A percentile compares a stretch with the other conserved stretches of the same genome.
Evolutionary conservation across 2,329 filamentous ascomycete species (phyloP).

Genomic region (Colletotrichum camelliae): DNA sequence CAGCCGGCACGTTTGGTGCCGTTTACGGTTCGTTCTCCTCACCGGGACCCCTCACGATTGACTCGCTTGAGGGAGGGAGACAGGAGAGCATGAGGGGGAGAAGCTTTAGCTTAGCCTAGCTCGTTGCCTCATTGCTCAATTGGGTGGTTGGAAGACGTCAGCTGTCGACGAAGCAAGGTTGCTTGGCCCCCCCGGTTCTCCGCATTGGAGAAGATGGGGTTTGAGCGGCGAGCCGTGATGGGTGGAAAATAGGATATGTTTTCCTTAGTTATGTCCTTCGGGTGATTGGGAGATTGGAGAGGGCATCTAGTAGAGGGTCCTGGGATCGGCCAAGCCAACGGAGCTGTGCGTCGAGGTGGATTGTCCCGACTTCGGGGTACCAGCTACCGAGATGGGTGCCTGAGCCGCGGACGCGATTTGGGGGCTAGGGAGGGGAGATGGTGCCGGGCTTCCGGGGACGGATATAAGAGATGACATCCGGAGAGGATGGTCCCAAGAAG

Average conservation of each 20-base stretch:
- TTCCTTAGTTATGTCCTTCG: background rate
- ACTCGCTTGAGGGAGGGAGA: background rate
- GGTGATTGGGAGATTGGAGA: constrained; percentile 6
- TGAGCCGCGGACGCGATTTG: background rate
- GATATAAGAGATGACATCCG: background rate
- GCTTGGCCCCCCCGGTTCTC: background rate
- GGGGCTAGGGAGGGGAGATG: background rate
- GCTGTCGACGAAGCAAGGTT: constrained; percentile 3
- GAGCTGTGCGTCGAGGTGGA: background rate
- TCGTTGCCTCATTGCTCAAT: background rate
- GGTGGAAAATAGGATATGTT: constrained; percentile 2
- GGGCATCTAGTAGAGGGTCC: background rate
- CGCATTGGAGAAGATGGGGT: background rate
- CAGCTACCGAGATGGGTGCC: background rate
- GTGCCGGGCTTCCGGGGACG: background rate
- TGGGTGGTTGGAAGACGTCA: background rate
- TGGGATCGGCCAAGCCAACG: background rate
- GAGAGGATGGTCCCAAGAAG: background rate
- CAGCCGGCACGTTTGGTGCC: background rate
- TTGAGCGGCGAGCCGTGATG: background rate
- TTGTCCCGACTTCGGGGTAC: constrained; percentile 2
- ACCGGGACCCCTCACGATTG: background rate
- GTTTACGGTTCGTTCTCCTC: background rate
- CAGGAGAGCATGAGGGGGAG: background rate
- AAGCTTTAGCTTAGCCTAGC: background rate